Conservation (phyloP, 2,329 filamentous ascomycete genomes). For the Uncinocarpus reesii region DNA sequence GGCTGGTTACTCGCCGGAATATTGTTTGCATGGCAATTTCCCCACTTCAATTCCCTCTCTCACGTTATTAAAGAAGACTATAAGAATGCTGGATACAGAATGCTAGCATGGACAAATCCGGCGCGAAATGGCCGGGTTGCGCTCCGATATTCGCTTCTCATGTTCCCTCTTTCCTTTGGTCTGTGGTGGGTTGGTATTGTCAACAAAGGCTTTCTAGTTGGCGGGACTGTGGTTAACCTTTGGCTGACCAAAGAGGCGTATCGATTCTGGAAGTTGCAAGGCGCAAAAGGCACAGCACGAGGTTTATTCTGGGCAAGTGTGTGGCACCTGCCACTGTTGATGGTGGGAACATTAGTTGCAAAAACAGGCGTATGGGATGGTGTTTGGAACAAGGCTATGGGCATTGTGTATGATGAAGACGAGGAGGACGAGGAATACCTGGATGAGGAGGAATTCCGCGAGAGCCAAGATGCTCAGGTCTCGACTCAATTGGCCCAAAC, state of each 20-base stretch:
- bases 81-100: constrained; percentile 54
- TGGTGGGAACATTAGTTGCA: constrained; percentile 81
- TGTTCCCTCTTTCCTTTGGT: constrained; percentile 74
- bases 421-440: constrained; percentile 41
- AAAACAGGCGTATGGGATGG: constrained; percentile 88
- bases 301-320: constrained; percentile 95
- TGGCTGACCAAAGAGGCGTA: constrained; percentile 78
- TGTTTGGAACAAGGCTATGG: constrained; percentile 61
- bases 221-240: constrained; percentile 69
- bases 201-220: constrained; percentile 71
- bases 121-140: constrained; percentile 77
- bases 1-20: constrained; percentile 82
- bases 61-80: constrained; percentile 88
- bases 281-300: constrained; percentile 67
- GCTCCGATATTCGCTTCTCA: constrained; percentile 71
- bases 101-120: constrained; percentile 81
- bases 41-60: constrained; percentile 91
- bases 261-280: constrained; percentile 68
- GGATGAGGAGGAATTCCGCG: constrained; percentile 11
- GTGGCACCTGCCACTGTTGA: constrained; percentile 82
- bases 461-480: not conserved
- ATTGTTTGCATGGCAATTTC: constrained; percentile 93
- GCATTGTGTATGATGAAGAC: constrained; percentile 45
- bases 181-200: constrained; percentile 73
- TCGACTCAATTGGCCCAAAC: not conserved